phyloP scores from a whole-genome alignment of 1,284 basidiomycete species.

The Cryptococcus floricola region DNA sequence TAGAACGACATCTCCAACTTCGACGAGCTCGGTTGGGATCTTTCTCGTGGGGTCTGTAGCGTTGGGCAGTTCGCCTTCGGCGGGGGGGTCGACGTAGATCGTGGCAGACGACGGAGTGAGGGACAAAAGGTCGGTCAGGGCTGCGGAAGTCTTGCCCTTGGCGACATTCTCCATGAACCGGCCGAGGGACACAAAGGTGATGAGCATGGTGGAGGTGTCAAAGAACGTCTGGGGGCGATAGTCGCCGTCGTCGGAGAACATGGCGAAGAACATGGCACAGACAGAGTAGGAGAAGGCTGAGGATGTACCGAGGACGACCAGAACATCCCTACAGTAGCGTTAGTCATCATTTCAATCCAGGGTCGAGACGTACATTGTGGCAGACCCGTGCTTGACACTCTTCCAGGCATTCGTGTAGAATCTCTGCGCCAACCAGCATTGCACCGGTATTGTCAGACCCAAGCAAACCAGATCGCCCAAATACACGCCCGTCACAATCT shows the following conservation, averaged over 20 bases:
- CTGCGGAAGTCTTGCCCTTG: conserved; percentile 94
- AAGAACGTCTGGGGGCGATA: conserved; percentile 89
- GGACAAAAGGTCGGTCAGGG: conserved; percentile 91
- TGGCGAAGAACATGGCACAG: conserved; percentile 63
- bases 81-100: conserved; percentile 65
- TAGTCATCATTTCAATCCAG: not conserved
- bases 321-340: conserved; percentile 71
- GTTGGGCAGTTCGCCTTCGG: conserved; percentile 51
- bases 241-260: conserved; percentile 56
- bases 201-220: conserved; percentile 97
- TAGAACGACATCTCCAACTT: conserved; percentile 90
- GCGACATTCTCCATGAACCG: conserved; percentile 94
- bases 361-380: conserved; percentile 57
- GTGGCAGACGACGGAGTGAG: conserved; percentile 92
- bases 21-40: conserved; percentile 89
- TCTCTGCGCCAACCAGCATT: conserved; percentile 82
- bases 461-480: conserved; percentile 79
- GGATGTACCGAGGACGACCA: conserved; percentile 91
- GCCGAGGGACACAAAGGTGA: conserved; percentile 94
- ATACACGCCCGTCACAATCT: conserved; percentile 64
- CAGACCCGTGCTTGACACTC: conserved; percentile 78
- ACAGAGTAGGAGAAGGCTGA: conserved; percentile 90
- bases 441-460: conserved; percentile 82
- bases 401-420: conserved; percentile 92
- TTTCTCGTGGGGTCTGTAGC: conserved; percentile 73